These are phyloP conservation scores for Chalciporus piperatus DNA, from an alignment of 768 basidiomycete species.

Conservation along the genomic window DNA sequence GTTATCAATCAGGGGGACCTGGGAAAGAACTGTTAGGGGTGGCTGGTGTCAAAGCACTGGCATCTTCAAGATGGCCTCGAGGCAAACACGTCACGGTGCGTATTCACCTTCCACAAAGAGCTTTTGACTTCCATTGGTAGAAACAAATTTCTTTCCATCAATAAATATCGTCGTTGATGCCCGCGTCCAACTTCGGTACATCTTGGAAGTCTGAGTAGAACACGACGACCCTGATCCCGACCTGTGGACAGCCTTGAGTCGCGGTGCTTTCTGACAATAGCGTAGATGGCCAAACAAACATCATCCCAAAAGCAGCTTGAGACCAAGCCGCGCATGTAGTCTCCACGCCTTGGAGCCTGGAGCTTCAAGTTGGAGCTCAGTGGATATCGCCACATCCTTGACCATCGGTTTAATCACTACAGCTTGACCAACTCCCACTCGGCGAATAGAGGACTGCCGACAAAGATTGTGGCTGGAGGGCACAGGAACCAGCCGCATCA, in stretches of 20 bases:
- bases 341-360: not conserved
- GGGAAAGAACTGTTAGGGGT: slow-evolving; percentile 12
- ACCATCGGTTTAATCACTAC: too few species aligned
- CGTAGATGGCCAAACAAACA: too few species aligned
- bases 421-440: not conserved
- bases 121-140: not conserved
- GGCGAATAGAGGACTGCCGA: not conserved
- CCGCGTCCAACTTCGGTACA: not conserved
- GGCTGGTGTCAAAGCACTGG: slow-evolving; percentile 1
- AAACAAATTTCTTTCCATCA: not conserved
- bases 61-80: slow-evolving; percentile 9
- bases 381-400: not conserved
- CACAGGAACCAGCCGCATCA: not conserved
- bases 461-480: not conserved
- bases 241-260: too few species aligned
- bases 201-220: not conserved
- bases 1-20: not conserved
- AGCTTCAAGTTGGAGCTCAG: not conserved
- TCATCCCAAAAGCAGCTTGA: too few species aligned
- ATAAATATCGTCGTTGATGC: slow-evolving; percentile 1
- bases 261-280: too few species aligned
- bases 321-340: too few species aligned
- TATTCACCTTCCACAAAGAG: not conserved
- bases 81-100: slow-evolving; percentile 27
- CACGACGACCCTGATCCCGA: not conserved